Conservation (phyloP, 768 basidiomycete species). For the Boletales sp. region DNA sequence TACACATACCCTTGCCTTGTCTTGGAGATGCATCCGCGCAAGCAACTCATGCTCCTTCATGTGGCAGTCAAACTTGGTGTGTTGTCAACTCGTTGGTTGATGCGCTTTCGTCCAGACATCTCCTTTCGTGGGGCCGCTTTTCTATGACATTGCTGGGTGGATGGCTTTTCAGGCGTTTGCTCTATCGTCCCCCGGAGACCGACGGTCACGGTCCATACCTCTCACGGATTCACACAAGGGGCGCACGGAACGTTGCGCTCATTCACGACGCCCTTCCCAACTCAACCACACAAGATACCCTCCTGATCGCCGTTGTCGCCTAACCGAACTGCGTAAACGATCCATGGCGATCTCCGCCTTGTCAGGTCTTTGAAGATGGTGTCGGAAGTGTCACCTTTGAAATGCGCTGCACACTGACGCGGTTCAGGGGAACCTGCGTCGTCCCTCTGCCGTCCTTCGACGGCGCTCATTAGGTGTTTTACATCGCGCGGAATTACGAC, state of each 20-base stretch:
- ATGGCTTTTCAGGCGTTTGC: constrained; percentile 12
- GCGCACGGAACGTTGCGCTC: not conserved
- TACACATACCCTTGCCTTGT: not conserved
- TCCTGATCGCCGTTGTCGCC: constrained; percentile 4
- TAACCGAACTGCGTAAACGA: too few species aligned
- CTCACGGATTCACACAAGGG: constrained; percentile 9
- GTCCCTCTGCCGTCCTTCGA: not conserved
- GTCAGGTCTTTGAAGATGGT: not conserved
- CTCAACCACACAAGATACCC: constrained; percentile 4
- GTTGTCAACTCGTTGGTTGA: too few species aligned
- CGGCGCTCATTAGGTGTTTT: not conserved
- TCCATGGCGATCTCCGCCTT: not conserved
- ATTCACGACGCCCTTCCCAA: constrained; percentile 13
- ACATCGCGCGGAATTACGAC: not conserved
- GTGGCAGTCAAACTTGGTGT: not conserved
- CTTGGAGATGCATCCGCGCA: constrained; percentile 14
- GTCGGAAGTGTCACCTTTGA: not conserved
- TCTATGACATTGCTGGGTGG: constrained; percentile 2
- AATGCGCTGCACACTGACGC: not conserved
- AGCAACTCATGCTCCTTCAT: not conserved
- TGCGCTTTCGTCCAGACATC: constrained; percentile 4
- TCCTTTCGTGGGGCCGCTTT: constrained; percentile 4
- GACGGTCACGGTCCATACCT: not conserved
- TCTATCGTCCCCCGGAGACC: not conserved
- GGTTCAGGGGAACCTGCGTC: not conserved